phyloP scores from a whole-genome alignment of 805 yeast genomes.

The Wickerhamiella lipophila region DNA sequence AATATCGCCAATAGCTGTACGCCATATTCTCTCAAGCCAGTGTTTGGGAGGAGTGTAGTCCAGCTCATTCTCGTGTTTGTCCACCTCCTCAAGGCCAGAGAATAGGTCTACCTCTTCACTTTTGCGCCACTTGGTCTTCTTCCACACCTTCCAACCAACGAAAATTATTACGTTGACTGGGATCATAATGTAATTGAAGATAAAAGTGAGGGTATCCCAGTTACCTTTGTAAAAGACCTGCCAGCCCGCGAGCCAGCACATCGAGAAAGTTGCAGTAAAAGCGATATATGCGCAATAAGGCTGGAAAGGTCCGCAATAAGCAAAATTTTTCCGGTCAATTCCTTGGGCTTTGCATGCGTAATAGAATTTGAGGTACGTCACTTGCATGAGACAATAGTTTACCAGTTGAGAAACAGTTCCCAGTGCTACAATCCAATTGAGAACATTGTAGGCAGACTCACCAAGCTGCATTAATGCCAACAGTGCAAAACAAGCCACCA shows the following conservation, averaged over 20 bases:
- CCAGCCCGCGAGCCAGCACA: slow-evolving; percentile 58
- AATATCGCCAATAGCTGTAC: slow-evolving; percentile 9
- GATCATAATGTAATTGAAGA: slow-evolving; percentile 61
- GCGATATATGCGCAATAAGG: slow-evolving; percentile 48
- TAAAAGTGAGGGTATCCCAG: slow-evolving; percentile 51
- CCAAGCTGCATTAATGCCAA: slow-evolving; percentile 54
- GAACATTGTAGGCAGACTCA: slow-evolving; percentile 45
- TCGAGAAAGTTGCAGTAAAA: slow-evolving; percentile 32
- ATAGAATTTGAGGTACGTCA: slow-evolving; percentile 50
- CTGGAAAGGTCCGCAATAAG: slow-evolving; percentile 45
- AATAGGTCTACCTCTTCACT: slow-evolving; percentile 40
- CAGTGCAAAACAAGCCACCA: slow-evolving; percentile 42
- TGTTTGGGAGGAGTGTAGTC: slow-evolving; percentile 28
- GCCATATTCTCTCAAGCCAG: slow-evolving; percentile 42
- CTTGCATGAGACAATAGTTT: slow-evolving; percentile 45
- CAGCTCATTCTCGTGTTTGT: slow-evolving; percentile 37
- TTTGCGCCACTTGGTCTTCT: slow-evolving; percentile 36
- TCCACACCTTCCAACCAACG: slow-evolving; percentile 40
- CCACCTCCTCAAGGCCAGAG: slow-evolving; percentile 49
- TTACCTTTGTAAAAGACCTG: slow-evolving; percentile 51
- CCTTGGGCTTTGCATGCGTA: slow-evolving; percentile 46
- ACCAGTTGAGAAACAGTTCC: slow-evolving; percentile 58
- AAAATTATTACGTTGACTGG: slow-evolving; percentile 41
- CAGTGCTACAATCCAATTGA: slow-evolving; percentile 60
- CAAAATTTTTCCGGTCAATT: slow-evolving; percentile 34